Evolutionary conservation across 352 stramenopile genomes (phyloP), one percentile per base, ranked within the genome.

Genomic region (Chrysophaeum taylorii): DNA sequence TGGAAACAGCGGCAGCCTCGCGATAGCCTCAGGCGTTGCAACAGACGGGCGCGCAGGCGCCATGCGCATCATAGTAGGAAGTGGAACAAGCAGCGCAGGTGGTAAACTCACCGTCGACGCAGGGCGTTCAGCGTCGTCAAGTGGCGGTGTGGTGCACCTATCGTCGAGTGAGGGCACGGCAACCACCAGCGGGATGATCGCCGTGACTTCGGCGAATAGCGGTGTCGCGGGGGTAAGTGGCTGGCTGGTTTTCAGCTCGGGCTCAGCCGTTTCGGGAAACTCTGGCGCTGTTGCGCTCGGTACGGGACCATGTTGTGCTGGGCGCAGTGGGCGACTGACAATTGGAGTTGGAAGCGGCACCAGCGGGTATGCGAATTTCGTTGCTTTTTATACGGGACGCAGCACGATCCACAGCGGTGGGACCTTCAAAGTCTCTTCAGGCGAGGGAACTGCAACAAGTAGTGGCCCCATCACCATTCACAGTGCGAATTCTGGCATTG

Each of bases 191-290:
- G 57, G 57, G 1, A 14, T 36, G 16, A 31, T 66, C 15, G 23
- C 2, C 2, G 4, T 66, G 1, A 14, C 27, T 33, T 27, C 57
- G 27, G 31, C 57, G 18, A 66, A 66, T n/a, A 16, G 14, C 12
- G 57, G 57, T n/a, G 18, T 35, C 36, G n/a, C 41, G 14, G 75
- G 77, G 35, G 53, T 66, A 29, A 80, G 72, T 43, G 75, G 77
- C 31, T 35, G 69, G 21, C 29, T 81, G 25, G 43, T 64, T 18
- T 62, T 82, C 48, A 72, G 62, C 15, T 81, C 54, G 15, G 77
- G 77, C 43, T 48, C 69, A 18, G 54, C 75, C n/a, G 60, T n/a
- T 18, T 33, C 23, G 23, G 77, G 75, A n/a, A 78, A 78, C 61
- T 72, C 70, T 52, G 77, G 77, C 27, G 69, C 1, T 25, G 14